Evolutionary conservation across 768 basidiomycete genomes (phyloP), one percentile per base, ranked within the genome.

Genomic region (Obba rivulosa): DNA sequence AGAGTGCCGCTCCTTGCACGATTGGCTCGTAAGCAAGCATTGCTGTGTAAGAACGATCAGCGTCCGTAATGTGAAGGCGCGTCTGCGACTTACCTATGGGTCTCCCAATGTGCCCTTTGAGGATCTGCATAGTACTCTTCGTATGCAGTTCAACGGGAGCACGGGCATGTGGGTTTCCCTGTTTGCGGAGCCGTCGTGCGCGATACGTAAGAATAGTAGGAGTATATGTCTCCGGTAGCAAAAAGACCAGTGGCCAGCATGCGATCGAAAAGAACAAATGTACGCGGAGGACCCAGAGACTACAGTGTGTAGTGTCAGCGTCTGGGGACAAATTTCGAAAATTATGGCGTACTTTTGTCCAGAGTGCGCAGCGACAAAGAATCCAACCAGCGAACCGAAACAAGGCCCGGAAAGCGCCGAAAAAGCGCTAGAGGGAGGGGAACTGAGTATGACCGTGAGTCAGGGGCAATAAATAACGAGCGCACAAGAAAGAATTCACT

Each of bases 281-380:
- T 13, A 61, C 43, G 9, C 59, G 53, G 14, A 61, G 38, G 8
- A 55, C 55, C 59, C 59, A 61, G 8, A 58, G 41, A 10, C 57
- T 61, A 42, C n/a, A 7, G 37, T 25, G 14, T 5, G 22, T 34
- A 14, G 16, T 14, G 22, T 16, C 3, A 34, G 3, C n/a, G 14
- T n/a, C 34, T 4, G 9, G 9, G 17, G 17, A 2, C 13, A 22
- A 20, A 20, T 14, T 3, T 16, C 42, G 43, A n/a, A 16, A 5
- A 11, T 20, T 8, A 31, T 2, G 20, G 42, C 57, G 23, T 37
- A 55, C 55, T 35, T 48, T 7, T 34, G 36, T 14, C 43, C 44
- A 4, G 52, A 43, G 38, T 54, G 18, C 2, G 51, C 56, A 5
- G 56, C 58, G 20, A 60, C 48, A 42, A 60, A 57, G 45, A 60